phyloP scores from a whole-genome alignment of 768 basidiomycete genomes.

The Suillus placidus region DNA sequence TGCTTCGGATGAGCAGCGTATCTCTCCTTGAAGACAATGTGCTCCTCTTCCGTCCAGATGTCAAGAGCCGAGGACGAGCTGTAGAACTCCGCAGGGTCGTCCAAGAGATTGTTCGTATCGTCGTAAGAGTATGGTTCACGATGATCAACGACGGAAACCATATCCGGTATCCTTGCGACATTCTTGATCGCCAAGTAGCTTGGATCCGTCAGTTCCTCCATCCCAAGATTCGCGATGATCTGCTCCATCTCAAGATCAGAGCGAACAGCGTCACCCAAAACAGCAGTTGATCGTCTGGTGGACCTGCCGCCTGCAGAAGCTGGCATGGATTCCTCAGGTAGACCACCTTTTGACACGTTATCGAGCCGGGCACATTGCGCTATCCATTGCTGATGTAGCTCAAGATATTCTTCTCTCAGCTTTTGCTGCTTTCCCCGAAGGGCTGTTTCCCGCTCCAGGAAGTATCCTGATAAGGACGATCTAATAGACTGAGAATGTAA shows the following conservation, averaged over 20 bases:
- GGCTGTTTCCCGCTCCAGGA: slow-evolving; percentile 53
- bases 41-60: slow-evolving; percentile 89
- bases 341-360: slow-evolving; percentile 40
- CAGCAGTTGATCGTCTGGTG: slow-evolving; percentile 72
- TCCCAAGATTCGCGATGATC: slow-evolving; percentile 91
- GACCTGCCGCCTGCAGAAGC: slow-evolving; percentile 52
- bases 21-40: slow-evolving; percentile 73
- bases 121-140: slow-evolving; percentile 69
- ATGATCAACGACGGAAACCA: slow-evolving; percentile 72
- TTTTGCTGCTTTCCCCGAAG: slow-evolving; percentile 56
- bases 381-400: slow-evolving; percentile 72
- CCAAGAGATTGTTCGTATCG: slow-evolving; percentile 82
- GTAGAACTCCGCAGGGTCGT: slow-evolving; percentile 79
- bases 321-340: slow-evolving; percentile 40
- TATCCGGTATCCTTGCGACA: slow-evolving; percentile 87
- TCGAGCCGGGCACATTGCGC: slow-evolving; percentile 72
- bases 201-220: slow-evolving; percentile 92
- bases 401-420: slow-evolving; percentile 67
- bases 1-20: slow-evolving; percentile 90
- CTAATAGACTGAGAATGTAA: slow-evolving; percentile 42
- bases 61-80: slow-evolving; percentile 70
- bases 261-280: slow-evolving; percentile 84
- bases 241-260: slow-evolving; percentile 98
- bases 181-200: slow-evolving; percentile 84
- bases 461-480: slow-evolving; percentile 54